Evolutionary conservation across 495 filamentous ascomycete genomes (phyloP).

Genomic region (Lasiosphaeria ovina): DNA sequence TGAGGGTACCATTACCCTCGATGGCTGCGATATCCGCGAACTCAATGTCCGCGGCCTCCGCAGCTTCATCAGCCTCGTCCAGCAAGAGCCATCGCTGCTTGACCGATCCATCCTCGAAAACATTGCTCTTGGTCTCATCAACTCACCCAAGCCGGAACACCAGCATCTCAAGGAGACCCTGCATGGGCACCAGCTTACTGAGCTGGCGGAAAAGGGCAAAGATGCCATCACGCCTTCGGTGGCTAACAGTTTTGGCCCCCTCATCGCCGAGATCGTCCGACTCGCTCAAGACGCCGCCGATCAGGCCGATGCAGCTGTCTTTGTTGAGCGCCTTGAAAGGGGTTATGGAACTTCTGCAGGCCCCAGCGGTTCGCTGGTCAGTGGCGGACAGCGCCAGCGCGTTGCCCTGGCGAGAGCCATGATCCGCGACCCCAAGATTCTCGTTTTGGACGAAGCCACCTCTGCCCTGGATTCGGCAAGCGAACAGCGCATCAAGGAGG

Average conservation of each 20-base stretch:
- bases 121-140: conserved; percentile 82
- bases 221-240: conserved; percentile 6
- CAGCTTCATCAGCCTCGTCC: conserved; percentile 81
- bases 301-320: conserved; percentile 87
- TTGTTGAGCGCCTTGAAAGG: conserved; percentile 75
- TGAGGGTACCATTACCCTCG: conserved; percentile 68
- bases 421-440: conserved; percentile 81
- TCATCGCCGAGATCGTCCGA: conserved; percentile 56
- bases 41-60: conserved; percentile 84
- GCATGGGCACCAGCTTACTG: conserved; percentile 14
- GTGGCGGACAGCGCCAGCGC: conserved; percentile 90
- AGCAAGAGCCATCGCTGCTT: conserved; percentile 76
- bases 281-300: conserved; percentile 73
- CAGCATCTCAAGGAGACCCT: conserved; percentile 33
- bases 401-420: conserved; percentile 79
- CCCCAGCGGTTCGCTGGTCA: conserved; percentile 82
- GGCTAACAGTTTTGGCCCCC: not conserved
- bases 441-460: conserved; percentile 89
- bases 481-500: conserved; percentile 89
- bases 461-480: conserved; percentile 86
- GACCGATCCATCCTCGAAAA: conserved; percentile 79
- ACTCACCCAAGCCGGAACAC: conserved; percentile 66
- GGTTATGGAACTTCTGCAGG: conserved; percentile 89
- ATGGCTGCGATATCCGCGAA: conserved; percentile 72
- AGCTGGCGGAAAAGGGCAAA: conserved; percentile 18